Base-by-base conservation (phyloP, 495 filamentous ascomycete genomes). In the Niebla homalea region DNA sequence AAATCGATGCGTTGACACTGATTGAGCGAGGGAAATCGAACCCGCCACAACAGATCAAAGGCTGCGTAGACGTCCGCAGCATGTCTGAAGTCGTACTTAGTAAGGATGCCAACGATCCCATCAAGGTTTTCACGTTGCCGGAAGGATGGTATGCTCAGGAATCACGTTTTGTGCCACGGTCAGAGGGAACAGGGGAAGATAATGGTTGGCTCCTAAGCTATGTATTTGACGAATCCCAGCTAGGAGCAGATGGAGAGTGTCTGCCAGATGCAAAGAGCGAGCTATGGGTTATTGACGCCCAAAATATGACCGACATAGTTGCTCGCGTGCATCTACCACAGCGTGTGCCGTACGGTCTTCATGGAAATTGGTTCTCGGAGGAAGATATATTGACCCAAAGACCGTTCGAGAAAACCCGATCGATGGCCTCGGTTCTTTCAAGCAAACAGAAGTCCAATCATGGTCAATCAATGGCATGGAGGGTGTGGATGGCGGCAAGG, bases 211-310 rank as follows among this genome's bases (percentile, higher is more conserved):
- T 82, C 10, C 66, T 82, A 14, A 76, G 70, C 44, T 83, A 78
- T 58, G 75, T 75, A 5, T 82, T 81, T 58, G 75, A 76, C 52
- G 74, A 77, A 53, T 52, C 54, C 0, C 78, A 83, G 57, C 62
- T 82, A 2, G 60, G 70, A 44, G 58, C 55, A 8, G 39, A 66
- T 18, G 75, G 74, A 0, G 59, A 71, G 29, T 71, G 65, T 46
- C 40, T 41, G 4, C 54, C 60, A 0, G 56, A 56, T 7, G 70
- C 79, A 0, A 65, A 54, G 32, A 74, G 70, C 19, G 79, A 83
- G 64, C 63, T 83, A n/a, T 84, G 80, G 79, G 64, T 84, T 26
- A 69, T 83, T 45, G 70, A 83, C 57, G 79, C 79, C 15, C 67
- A 53, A 45, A 64, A 64, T 10, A 81, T 84, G 77, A 66, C 51